These are phyloP conservation scores for Simplicillium sp. DNA, from an alignment of 2,329 filamentous ascomycete species.

Conservation along the genomic window DNA sequence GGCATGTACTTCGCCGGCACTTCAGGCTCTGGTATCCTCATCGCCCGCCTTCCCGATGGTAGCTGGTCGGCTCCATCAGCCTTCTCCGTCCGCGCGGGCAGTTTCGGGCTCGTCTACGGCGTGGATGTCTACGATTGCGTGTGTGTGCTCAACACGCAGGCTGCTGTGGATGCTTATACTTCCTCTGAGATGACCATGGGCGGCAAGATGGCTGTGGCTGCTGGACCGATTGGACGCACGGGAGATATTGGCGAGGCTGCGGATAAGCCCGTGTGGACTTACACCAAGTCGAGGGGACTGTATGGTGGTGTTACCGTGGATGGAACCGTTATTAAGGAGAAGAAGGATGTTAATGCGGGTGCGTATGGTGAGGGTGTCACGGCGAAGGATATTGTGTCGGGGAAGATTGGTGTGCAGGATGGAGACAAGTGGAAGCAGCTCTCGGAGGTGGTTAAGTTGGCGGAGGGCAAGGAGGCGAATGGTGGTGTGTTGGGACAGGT, in stretches of 20 bases:
- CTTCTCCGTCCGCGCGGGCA: constrained; percentile 61
- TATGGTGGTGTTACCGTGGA: constrained; percentile 61
- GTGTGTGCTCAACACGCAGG: constrained; percentile 59
- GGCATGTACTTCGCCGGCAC: constrained; percentile 49
- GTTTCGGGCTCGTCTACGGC: constrained; percentile 59
- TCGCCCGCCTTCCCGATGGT: constrained; percentile 41
- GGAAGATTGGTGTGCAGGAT: no score
- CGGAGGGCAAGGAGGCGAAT: no score
- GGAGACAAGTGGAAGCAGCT: no score
- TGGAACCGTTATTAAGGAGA: constrained; percentile 64
- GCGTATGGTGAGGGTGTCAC: constrained; percentile 45
- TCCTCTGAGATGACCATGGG: constrained; percentile 56
- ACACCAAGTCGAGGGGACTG: constrained; percentile 46
- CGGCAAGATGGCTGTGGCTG: constrained; percentile 56
- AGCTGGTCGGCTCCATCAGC: constrained; percentile 62
- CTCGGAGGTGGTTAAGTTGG: no score
- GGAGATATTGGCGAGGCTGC: constrained; percentile 51
- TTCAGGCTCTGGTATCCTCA: constrained; percentile 43
- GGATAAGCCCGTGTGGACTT: constrained; percentile 44
- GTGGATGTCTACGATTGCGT: constrained; percentile 72
- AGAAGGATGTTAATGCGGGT: constrained; percentile 60
- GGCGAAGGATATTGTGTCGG: background rate
- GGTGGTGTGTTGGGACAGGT: no score
- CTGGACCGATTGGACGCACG: constrained; percentile 47
- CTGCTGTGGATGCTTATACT: constrained; percentile 59